phyloP scores from a whole-genome alignment of 176 grass and related monocot species.

The Alopecurus myosuroides region DNA sequence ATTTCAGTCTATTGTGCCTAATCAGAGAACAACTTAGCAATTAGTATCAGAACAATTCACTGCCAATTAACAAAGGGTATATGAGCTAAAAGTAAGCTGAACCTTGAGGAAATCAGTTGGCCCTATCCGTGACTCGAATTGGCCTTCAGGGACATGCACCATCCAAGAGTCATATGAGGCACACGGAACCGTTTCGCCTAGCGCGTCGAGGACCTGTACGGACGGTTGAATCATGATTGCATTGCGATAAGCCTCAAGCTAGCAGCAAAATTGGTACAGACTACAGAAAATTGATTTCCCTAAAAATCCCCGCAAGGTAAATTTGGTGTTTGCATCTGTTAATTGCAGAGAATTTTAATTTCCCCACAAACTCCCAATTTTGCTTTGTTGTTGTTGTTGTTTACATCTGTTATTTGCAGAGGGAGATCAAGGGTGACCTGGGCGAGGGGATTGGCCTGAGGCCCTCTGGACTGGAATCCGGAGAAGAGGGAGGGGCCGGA shows the following conservation, averaged over 20 bases:
- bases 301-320: neutral
- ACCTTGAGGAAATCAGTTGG: conserved; percentile 91
- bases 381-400: neutral
- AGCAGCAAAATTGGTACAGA: neutral
- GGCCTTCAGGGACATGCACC: conserved; percentile 92
- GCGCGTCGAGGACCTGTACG: conserved; percentile 80
- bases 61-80: neutral
- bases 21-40: neutral
- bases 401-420: neutral
- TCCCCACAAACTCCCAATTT: too few species aligned
- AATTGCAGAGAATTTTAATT: neutral
- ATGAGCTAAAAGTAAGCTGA: neutral
- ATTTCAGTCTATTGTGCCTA: neutral
- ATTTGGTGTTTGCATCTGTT: neutral
- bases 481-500: conserved; percentile 96
- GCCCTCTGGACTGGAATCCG: conserved; percentile 81
- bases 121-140: conserved; percentile 79
- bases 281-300: neutral
- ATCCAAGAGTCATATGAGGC: conserved; percentile 93
- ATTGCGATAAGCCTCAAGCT: neutral
- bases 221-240: neutral
- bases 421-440: conserved; percentile 39
- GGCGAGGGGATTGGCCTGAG: conserved; percentile 88
- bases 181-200: conserved; percentile 68
- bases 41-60: neutral